Evolutionary conservation across 1,139 yeast genomes (phyloP), one percentile per base, ranked within the genome.

Genomic region (Scheffersomyces quercinus): DNA sequence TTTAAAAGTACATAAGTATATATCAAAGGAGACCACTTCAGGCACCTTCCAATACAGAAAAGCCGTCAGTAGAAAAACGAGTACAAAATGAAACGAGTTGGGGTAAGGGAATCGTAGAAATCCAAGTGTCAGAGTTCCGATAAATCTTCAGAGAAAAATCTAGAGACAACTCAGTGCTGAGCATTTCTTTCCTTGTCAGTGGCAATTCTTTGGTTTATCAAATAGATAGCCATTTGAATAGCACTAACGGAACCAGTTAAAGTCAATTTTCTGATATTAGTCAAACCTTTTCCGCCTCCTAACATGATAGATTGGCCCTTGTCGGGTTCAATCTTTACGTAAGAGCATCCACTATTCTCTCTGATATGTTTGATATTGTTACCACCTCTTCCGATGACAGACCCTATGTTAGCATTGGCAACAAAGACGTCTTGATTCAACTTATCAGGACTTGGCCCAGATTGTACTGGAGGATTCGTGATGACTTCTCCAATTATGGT

Each of bases 301-400:
- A 73, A 61, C 73, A 73, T 65, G 47, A 73, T 65, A 3, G 76
- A 67, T 53, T 73, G 77, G 43, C 73, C 73, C 50, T 62, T 68
- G 54, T 74, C 79, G 2, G 79, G 78, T 51, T 79, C 85, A 42
- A 89, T 84, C 53, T 82, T 81, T 24, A 89, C 88, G 45, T 85
- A 83, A 34, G 89, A 79, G 39, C 80, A 75, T 2, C 95, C 93
- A 36, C 93, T 82, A 39, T 81, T 74, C 50, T 83, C 85, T 52
- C 95, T 79, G 38, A 89, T 84, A 49, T 86, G 89, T 57, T 84
- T 87, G 46, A 89, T 85, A 56, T 84, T 87, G 56, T 83, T 81
- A 24, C 97, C 97, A 33, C 89, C 89, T 64, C 84, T 87, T 6
- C 97, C 97, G 51, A 89, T 89, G 15, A 89, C 85, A 32, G 88